A percentile compares a stretch with the other conserved stretches of the same genome.
Evolutionary conservation across 2,329 filamentous ascomycete genomes (phyloP).

Genomic region (Taxawa tesnikishii): DNA sequence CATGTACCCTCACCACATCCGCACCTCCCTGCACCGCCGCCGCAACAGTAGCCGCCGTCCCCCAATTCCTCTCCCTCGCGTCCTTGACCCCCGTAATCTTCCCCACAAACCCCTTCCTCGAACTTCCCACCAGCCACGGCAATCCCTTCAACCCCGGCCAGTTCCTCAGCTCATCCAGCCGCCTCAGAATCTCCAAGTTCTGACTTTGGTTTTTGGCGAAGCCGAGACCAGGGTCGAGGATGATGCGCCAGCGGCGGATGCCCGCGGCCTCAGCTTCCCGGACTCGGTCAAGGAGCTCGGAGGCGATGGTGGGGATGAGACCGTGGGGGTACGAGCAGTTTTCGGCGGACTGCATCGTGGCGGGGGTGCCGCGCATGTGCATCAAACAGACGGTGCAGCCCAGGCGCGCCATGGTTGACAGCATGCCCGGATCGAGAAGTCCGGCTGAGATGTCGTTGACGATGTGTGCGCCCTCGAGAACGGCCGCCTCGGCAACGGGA

Average conservation of each 20-base stretch:
- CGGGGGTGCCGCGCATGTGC: constrained; percentile 85
- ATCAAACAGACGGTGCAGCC: constrained; percentile 73
- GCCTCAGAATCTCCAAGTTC: constrained; percentile 67
- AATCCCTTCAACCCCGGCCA: constrained; percentile 55
- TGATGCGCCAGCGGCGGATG: constrained; percentile 82
- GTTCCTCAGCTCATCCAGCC: constrained; percentile 51
- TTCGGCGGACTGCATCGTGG: constrained; percentile 60
- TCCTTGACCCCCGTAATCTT: constrained; percentile 63
- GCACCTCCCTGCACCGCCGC: constrained; percentile 78
- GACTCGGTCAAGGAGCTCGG: constrained; percentile 59
- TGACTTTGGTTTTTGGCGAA: constrained; percentile 79
- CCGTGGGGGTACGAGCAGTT: constrained; percentile 50
- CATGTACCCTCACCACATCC: constrained; percentile 86
- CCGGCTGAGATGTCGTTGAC: constrained; percentile 93
- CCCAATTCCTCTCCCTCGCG: constrained; percentile 62
- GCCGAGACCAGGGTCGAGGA: constrained; percentile 86
- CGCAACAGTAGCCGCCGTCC: constrained; percentile 78
- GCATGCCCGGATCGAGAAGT: constrained; percentile 65
- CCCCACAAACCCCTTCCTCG: constrained; percentile 83
- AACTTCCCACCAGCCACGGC: constrained; percentile 82
- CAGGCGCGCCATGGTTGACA: constrained; percentile 63
- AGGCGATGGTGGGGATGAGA: constrained; percentile 50
- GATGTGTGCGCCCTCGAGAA: constrained; percentile 73
- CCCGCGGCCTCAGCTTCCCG: constrained; percentile 68
- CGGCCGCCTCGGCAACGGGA: constrained; percentile 62